phyloP scores from a whole-genome alignment of 192 early-diverging fungal genomes.

The Backusella macrospora region DNA sequence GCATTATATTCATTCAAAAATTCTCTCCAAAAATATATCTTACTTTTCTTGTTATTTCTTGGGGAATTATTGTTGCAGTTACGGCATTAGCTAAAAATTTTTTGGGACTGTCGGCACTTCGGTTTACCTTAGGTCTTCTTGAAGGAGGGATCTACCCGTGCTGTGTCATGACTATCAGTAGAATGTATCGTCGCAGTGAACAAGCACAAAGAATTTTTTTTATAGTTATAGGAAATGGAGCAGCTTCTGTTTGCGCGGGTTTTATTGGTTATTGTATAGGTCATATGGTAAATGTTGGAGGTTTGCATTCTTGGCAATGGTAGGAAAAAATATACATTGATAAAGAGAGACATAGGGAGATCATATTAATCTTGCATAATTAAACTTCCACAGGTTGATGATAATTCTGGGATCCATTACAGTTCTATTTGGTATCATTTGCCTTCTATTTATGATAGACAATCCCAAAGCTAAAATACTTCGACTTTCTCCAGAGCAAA shows the following conservation, averaged over 20 bases:
- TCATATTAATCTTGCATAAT: background rate
- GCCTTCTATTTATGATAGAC: constrained; percentile 29
- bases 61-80: constrained; percentile 25
- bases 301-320: constrained; percentile 33
- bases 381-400: constrained; percentile 18
- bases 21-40: constrained; percentile 21
- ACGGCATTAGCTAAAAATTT: constrained; percentile 20
- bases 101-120: constrained; percentile 6
- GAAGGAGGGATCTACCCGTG: constrained; percentile 32
- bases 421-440: constrained; percentile 16
- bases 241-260: constrained; percentile 23
- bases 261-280: constrained; percentile 29
- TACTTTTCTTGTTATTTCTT: constrained; percentile 12
- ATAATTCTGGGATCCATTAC: constrained; percentile 35
- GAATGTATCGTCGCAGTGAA: constrained; percentile 32
- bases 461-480: constrained; percentile 1
- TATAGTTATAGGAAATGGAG: constrained; percentile 20
- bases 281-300: constrained; percentile 9
- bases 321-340: background rate
- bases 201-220: constrained; percentile 10
- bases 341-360: too few relatives aligned
- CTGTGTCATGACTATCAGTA: constrained; percentile 23
- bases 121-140: constrained; percentile 33
- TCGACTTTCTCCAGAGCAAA: background rate
- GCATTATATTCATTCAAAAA: constrained; percentile 19